Evolutionary conservation across 2,329 filamentous ascomycete genomes (phyloP).

Genomic region (Aspergillus carbonarius): DNA sequence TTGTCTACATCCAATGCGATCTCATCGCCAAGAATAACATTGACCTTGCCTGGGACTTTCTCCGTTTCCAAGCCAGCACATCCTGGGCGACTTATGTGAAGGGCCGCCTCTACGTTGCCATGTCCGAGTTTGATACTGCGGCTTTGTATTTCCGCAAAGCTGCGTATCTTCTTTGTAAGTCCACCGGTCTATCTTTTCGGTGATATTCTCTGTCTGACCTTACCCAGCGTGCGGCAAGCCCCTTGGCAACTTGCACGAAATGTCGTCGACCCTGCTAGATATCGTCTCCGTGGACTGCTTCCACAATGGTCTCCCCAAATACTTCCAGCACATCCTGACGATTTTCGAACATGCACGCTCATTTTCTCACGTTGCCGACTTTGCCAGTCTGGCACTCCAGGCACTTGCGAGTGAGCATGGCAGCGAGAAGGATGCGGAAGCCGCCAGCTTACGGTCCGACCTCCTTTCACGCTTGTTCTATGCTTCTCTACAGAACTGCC

Average conservation of each 20-base stretch:
- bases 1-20: conserved; percentile 69
- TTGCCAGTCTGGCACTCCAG: conserved; percentile 72
- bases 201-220: conserved; percentile 18
- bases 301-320: conserved; percentile 73
- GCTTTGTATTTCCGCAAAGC: conserved; percentile 77
- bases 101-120: conserved; percentile 72
- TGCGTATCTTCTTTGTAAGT: conserved; percentile 77
- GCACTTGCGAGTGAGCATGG: conserved; percentile 47
- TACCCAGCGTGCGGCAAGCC: conserved; percentile 45
- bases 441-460: conserved; percentile 57
- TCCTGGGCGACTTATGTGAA: conserved; percentile 74
- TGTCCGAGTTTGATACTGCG: conserved; percentile 71
- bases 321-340: conserved; percentile 81
- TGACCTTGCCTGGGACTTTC: conserved; percentile 63
- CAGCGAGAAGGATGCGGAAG: conserved; percentile 37
- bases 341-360: conserved; percentile 77
- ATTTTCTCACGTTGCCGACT: conserved; percentile 80
- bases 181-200: background rate
- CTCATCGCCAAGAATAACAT: conserved; percentile 66
- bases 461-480: conserved; percentile 82
- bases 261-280: conserved; percentile 65
- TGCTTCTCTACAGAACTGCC: conserved; percentile 73
- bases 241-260: conserved; percentile 44
- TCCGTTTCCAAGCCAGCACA: conserved; percentile 62
- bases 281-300: conserved; percentile 69